These are phyloP conservation scores for Ophiostoma sp. DNA, from an alignment of 2,329 filamentous ascomycete genomes.

Conservation along the genomic window DNA sequence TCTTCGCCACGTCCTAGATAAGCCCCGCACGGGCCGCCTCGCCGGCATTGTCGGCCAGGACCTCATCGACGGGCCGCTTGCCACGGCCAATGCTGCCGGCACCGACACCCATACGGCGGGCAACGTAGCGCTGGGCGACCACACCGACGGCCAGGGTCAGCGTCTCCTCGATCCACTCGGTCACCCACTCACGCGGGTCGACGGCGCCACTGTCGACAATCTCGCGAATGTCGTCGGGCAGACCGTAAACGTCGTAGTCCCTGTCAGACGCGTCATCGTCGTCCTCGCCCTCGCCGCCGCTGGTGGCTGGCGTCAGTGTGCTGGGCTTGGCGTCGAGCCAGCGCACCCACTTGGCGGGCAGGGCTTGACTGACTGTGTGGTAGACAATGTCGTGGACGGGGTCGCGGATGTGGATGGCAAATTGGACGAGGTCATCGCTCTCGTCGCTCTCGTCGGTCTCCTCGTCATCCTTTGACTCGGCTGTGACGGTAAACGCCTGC, in stretches of 20 bases:
- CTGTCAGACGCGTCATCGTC: conserved; percentile 31
- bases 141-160: conserved; percentile 77
- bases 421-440: conserved; percentile 64
- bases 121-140: conserved; percentile 93
- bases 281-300: conserved; percentile 31
- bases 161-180: conserved; percentile 93
- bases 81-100: conserved; percentile 67
- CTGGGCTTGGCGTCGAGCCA: conserved; percentile 82
- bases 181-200: conserved; percentile 94
- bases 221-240: conserved; percentile 82
- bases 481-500: conserved; percentile 67
- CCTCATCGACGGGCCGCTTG: conserved; percentile 59
- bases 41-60: conserved; percentile 58
- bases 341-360: conserved; percentile 82
- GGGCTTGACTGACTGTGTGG: conserved; percentile 74
- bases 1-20: conserved; percentile 38
- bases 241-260: conserved; percentile 1
- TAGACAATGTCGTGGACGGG: conserved; percentile 91
- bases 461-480: conserved; percentile 64
- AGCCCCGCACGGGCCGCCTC: conserved; percentile 61
- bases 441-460: conserved; percentile 68
- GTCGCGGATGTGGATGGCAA: conserved; percentile 80
- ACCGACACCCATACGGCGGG: conserved; percentile 91
- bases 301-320: conserved; percentile 55
- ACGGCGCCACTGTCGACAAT: conserved; percentile 76